Conservation (phyloP, 2,329 filamentous ascomycete genomes). For the Fusarium fujikuroi region DNA sequence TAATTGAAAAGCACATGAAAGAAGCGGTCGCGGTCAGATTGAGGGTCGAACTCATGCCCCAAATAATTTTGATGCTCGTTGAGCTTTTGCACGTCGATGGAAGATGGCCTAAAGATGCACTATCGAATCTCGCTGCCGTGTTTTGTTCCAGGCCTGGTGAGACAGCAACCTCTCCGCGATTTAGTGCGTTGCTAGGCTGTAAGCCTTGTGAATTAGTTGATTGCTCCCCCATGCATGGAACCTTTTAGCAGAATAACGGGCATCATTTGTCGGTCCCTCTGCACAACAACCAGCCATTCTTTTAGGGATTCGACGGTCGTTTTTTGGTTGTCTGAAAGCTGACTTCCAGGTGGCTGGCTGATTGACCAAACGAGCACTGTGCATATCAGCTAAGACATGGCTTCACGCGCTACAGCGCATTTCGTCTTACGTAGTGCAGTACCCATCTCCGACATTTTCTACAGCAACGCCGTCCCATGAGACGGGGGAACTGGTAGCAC, state of each 20-base stretch:
- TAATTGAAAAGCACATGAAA: neutral
- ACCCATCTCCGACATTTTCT: neutral
- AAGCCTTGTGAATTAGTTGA: neutral
- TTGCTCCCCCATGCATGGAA: neutral
- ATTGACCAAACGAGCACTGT: neutral
- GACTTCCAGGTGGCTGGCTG: slow-evolving; percentile 1
- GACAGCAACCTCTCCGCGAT: neutral
- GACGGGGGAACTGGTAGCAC: neutral
- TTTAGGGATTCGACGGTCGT: neutral
- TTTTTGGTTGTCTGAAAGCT: neutral
- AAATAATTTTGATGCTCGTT: too few relatives aligned
- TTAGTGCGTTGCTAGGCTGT: neutral
- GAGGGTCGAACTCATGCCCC: neutral
- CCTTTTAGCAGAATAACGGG: neutral
- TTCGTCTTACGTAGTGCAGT: neutral
- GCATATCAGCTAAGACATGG: neutral
- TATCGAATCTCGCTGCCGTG: neutral
- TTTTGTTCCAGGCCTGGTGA: neutral
- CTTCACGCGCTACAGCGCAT: neutral
- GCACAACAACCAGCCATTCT: neutral
- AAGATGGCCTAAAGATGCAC: neutral
- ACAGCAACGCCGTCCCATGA: neutral
- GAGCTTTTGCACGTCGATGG: neutral
- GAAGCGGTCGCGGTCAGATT: neutral
- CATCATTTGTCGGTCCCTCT: neutral